Conservation (phyloP, 1,139 yeast genomes). For the Geotrichum cucujoidarum region DNA sequence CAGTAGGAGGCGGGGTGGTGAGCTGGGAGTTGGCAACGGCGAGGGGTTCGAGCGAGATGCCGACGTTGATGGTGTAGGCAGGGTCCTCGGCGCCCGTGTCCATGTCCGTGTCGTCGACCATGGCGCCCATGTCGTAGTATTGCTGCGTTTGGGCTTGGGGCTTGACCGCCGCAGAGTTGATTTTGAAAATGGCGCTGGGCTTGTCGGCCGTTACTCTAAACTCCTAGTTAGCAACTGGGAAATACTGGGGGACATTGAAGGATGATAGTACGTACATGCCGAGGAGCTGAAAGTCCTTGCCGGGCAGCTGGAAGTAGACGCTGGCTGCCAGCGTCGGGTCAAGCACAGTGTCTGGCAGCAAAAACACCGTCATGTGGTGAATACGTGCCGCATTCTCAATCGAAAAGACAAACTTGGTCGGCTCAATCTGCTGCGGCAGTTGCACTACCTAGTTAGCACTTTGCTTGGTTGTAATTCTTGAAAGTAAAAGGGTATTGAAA, state of each 20-base stretch:
- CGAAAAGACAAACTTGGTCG: slow-evolving; percentile 55
- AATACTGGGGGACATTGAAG: no score
- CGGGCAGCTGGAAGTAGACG: slow-evolving; percentile 82
- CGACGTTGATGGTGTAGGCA: slow-evolving; percentile 53
- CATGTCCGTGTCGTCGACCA: slow-evolving; percentile 34
- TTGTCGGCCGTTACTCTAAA: slow-evolving; percentile 57
- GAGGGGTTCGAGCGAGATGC: slow-evolving; percentile 82
- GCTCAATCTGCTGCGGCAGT: slow-evolving; percentile 48
- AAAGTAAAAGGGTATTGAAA: slow-evolving; percentile 31
- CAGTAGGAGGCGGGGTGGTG: slow-evolving; percentile 36
- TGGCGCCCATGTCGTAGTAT: slow-evolving; percentile 33
- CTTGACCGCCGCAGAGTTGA: slow-evolving; percentile 46
- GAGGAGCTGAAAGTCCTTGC: slow-evolving; percentile 66
- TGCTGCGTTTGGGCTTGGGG: slow-evolving; percentile 23
- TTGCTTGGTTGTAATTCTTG: no score
- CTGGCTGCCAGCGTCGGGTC: slow-evolving; percentile 75
- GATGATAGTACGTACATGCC: slow-evolving; percentile 50
- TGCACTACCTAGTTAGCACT: no score
- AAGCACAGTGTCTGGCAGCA: slow-evolving; percentile 56
- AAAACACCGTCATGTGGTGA: slow-evolving; percentile 69
- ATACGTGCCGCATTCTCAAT: slow-evolving; percentile 59
- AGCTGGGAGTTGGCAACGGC: slow-evolving; percentile 53
- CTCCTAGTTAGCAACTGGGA: background rate
- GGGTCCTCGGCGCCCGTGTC: slow-evolving; percentile 3
- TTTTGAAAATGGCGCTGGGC: slow-evolving; percentile 87